Evolutionary conservation across 139 green algal genomes (phyloP).

Genomic region (Coelastrella sp.): DNA sequence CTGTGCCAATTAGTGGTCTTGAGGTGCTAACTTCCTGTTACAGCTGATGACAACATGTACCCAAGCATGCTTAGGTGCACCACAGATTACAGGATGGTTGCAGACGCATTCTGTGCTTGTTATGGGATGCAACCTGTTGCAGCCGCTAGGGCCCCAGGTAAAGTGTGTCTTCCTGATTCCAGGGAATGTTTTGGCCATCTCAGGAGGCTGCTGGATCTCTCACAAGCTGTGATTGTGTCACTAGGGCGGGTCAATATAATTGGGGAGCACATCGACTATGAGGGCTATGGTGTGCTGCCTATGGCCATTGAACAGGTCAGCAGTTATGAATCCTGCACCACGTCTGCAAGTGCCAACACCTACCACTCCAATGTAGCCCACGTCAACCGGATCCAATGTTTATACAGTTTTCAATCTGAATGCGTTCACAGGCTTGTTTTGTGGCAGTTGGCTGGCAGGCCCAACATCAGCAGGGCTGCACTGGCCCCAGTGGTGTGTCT

Average conservation of each 20-base stretch:
- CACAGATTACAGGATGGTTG: background rate
- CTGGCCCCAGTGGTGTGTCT: background rate
- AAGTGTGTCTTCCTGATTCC: no score
- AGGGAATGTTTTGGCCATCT: no score
- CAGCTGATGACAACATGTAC: background rate
- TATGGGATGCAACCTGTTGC: background rate
- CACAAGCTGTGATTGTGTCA: background rate
- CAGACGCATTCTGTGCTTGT: background rate
- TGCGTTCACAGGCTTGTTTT: background rate
- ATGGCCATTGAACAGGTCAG: constrained; percentile 93
- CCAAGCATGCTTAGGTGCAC: background rate
- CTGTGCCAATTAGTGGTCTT: background rate
- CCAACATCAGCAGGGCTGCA: background rate
- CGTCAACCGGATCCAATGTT: no score
- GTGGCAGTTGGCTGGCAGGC: constrained; percentile 18
- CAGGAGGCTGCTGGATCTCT: no score
- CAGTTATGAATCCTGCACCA: background rate
- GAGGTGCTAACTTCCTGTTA: background rate
- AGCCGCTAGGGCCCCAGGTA: constrained; percentile 12
- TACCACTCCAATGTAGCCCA: no score
- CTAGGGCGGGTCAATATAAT: constrained; percentile 97
- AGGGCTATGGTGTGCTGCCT: constrained; percentile 96
- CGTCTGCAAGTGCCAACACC: background rate
- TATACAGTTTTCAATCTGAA: no score
- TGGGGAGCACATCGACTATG: constrained; percentile 98